Evolutionary conservation across 1,284 basidiomycete genomes (phyloP), one percentile per base, ranked within the genome.

Genomic region (Fomitopsis palustris): DNA sequence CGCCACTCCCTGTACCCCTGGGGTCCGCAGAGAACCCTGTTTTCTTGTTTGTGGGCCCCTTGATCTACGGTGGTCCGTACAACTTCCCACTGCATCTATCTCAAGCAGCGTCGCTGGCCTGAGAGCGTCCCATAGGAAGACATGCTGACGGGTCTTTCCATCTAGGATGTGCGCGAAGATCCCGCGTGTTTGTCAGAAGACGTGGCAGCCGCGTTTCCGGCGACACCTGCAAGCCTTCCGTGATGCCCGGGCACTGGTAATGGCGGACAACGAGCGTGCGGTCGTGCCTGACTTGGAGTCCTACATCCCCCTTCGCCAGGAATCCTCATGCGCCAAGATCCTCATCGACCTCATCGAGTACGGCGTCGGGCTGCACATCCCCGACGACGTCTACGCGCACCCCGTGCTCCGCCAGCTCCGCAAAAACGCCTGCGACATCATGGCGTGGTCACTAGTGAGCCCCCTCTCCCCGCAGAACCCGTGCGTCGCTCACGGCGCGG

Each of bases 271-370:
- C 43, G 61, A 64, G 31, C 60, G 64, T 4, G 67, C 64, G 4
- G 55, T 70, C 25, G 53, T 73, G 12, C 81, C 78, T 2, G 72
- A 78, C 43, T 65, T 83, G 25, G 77, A 82, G 55, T 73, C 76
- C 7, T 86, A 81, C 65, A 70, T 81, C 21, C 68, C 72, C 14
- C 69, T 78, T 19, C 72, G 81, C 42, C 74, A 80, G 27, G 75
- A 81, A 39, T 72, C 78, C 53, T 80, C 78, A 55, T 85, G 85
- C 1, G 69, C 79, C 21, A 72, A 74, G 54, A 75, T 86, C 67
- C 70, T 81, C 6, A 76, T 87, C 58, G 78, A 79, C 60, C 72
- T 88, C 56, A 73, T 86, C 39, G 79, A 86, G 61, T 78, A 84
- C 61, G 75, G 79, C 0, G 80, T 81, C 52, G 80, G 81, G 17